Evolutionary conservation across 2,329 filamentous ascomycete genomes (phyloP).

Genomic region (Hypoxylon sp.): DNA sequence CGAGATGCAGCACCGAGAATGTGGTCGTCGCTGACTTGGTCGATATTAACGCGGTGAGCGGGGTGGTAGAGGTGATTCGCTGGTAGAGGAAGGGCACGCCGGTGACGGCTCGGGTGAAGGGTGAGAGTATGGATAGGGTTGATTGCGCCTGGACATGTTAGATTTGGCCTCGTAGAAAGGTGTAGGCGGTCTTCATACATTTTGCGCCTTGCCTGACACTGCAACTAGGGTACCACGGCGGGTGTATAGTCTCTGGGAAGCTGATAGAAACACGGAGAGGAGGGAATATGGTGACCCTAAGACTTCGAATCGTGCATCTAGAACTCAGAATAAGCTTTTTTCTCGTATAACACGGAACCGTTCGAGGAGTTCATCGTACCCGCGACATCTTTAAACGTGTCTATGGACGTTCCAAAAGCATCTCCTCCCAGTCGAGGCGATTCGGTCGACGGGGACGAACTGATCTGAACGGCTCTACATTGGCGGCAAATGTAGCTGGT

Average conservation of each 20-base stretch:
- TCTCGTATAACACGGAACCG: background rate
- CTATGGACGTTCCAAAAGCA: slow-evolving; percentile 61
- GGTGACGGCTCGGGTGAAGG: slow-evolving; percentile 78
- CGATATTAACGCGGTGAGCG: slow-evolving; percentile 86
- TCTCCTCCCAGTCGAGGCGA: slow-evolving; percentile 59
- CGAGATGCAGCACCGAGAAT: slow-evolving; percentile 85
- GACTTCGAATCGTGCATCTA: slow-evolving; percentile 95
- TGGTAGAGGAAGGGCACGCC: slow-evolving; percentile 97
- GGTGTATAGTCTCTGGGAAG: slow-evolving; percentile 93
- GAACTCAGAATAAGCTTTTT: slow-evolving; percentile 3
- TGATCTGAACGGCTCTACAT: slow-evolving; percentile 70
- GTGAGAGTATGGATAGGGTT: slow-evolving; percentile 85
- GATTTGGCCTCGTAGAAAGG: background rate
- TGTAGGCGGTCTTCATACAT: slow-evolving; percentile 61
- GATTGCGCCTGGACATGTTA: slow-evolving; percentile 76
- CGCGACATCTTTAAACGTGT: slow-evolving; percentile 57
- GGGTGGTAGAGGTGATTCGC: slow-evolving; percentile 83
- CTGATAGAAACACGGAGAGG: slow-evolving; percentile 89
- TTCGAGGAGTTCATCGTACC: slow-evolving; percentile 51
- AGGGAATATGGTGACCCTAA: slow-evolving; percentile 91
- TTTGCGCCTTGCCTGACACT: slow-evolving; percentile 88
- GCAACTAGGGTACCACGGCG: slow-evolving; percentile 89
- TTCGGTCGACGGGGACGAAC: slow-evolving; percentile 65
- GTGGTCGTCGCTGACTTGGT: slow-evolving; percentile 87
- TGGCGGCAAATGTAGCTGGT: slow-evolving; percentile 58